Evolutionary conservation across 495 filamentous ascomycete species (phyloP).

Genomic region (Penicillium longicatenatum): DNA sequence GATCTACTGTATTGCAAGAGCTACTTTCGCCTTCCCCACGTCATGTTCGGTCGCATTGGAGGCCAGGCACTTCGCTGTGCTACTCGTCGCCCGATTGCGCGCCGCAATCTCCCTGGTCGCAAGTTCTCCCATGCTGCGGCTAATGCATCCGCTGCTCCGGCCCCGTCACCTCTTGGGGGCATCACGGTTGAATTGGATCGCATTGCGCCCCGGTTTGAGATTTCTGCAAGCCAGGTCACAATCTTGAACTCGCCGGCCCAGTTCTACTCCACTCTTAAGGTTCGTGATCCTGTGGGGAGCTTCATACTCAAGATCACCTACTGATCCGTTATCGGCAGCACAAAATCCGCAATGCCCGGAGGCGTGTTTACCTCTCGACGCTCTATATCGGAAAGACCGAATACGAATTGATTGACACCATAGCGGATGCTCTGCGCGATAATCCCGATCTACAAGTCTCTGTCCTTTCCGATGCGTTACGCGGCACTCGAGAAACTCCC

Average conservation of each 20-base stretch:
- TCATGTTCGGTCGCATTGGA: constrained; percentile 47
- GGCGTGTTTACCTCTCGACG: constrained; percentile 86
- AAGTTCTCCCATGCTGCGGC: constrained; percentile 40
- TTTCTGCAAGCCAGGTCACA: constrained; percentile 76
- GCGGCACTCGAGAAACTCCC: constrained; percentile 89
- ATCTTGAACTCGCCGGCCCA: constrained; percentile 77
- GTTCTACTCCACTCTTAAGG: constrained; percentile 91
- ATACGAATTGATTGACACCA: constrained; percentile 78
- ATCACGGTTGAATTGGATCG: constrained; percentile 83
- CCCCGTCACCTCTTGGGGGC: constrained; percentile 45
- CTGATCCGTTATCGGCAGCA: constrained; percentile 45
- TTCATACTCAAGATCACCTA: not conserved
- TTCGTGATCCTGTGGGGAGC: constrained; percentile 28
- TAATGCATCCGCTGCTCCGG: constrained; percentile 28
- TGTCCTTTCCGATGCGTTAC: constrained; percentile 88
- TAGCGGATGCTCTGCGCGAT: constrained; percentile 75
- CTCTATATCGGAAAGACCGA: constrained; percentile 96
- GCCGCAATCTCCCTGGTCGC: constrained; percentile 38
- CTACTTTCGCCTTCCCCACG: not conserved
- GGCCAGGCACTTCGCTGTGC: constrained; percentile 41
- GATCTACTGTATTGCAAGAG: not conserved
- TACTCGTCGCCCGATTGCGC: constrained; percentile 32
- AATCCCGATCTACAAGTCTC: constrained; percentile 82
- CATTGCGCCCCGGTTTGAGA: constrained; percentile 85
- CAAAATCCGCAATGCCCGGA: constrained; percentile 78